Percentiles rank a stretch among this genome's conserved stretches.
Evolutionary conservation across 331 rosid species (phyloP).

Genomic region (Pyracantha coccinea): DNA sequence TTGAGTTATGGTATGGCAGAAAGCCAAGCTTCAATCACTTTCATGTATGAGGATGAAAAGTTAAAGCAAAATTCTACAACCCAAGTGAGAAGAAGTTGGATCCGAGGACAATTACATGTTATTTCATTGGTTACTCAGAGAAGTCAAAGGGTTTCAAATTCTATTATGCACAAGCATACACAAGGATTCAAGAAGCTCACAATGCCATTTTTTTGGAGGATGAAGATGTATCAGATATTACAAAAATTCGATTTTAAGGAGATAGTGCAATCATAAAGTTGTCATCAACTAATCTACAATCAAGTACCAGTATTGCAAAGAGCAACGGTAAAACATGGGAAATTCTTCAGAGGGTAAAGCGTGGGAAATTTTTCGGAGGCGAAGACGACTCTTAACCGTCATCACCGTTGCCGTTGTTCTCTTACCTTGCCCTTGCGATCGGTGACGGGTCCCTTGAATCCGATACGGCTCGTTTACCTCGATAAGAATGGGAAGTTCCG

Average conservation of each 20-base stretch:
- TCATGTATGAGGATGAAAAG: background rate
- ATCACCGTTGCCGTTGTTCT: conserved; percentile 17
- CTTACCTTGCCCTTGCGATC: conserved; percentile 17
- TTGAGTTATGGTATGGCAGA: rapidly evolving
- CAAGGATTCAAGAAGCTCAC: background rate
- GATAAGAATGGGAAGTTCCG: conserved; percentile 82
- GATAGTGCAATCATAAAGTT: too few species aligned
- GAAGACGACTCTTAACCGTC: conserved; percentile 37
- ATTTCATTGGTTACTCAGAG: background rate
- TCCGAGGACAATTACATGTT: background rate
- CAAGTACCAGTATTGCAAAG: too few species aligned
- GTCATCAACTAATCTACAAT: too few species aligned
- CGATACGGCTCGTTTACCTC: conserved; percentile 61
- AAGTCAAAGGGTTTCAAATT: background rate
- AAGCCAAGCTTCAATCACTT: background rate
- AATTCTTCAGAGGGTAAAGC: background rate
- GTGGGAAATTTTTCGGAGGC: conserved; percentile 40
- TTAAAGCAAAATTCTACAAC: too few species aligned
- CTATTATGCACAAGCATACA: background rate
- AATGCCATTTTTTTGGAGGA: background rate
- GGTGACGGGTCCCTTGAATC: conserved; percentile 67
- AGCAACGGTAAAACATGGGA: background rate
- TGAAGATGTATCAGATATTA: background rate
- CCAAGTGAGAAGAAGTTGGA: too few species aligned
- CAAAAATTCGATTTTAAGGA: rapidly evolving